Base-by-base conservation (phyloP, 2,329 filamentous ascomycete genomes). In the Beauveria scarabaeidicola region DNA sequence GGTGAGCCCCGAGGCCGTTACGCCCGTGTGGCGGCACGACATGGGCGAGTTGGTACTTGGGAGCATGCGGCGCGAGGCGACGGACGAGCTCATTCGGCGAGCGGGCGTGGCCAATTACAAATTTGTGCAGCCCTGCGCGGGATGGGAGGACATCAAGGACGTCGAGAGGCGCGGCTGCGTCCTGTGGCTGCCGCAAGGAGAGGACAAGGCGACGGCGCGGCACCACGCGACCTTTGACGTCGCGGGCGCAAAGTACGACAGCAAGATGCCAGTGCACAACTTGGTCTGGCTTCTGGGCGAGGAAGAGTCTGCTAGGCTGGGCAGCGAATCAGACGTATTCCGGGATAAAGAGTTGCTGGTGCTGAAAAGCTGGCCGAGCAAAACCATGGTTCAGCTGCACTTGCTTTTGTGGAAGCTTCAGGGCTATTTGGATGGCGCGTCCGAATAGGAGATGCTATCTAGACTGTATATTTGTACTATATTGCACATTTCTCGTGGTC, bases 361-460 rank as follows among this genome's bases (percentile, higher is more conserved):
- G 61, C 65, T 83, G 58, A 70, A 66, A 52, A 66, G 68, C 41
- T 67, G 73, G 70, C 62, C 73, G 70, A 64, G 71, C 65, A 62
- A 64, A 48, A 70, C 73, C 41, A 79, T 77, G 8, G 67, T 74
- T 23, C 68, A 73, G 15, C 52, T 83, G 50, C 80, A 83, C 68
- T 60, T 77, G 58, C 72, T 77, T 57, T 72, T 86, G 8, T 86
- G 83, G 83, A 80, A 78, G 62, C 67, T 87, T 9, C 80, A 86
- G 62, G 82, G 81, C 1, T 86, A 82, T 64, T 51, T 83, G 23
- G 48, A 59, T 21, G 15, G 7, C 19, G 48, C 56, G 10, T 13
- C 40, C 4, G 11, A 21, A 40, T 57, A 36, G 17, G 5, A 23
- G 15, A n/a, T 7, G 27, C 17, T 19, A 5, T 7, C 7, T 40